Conservation (phyloP, 306 rosid species). For the Cotoneaster glaucophyllus region DNA sequence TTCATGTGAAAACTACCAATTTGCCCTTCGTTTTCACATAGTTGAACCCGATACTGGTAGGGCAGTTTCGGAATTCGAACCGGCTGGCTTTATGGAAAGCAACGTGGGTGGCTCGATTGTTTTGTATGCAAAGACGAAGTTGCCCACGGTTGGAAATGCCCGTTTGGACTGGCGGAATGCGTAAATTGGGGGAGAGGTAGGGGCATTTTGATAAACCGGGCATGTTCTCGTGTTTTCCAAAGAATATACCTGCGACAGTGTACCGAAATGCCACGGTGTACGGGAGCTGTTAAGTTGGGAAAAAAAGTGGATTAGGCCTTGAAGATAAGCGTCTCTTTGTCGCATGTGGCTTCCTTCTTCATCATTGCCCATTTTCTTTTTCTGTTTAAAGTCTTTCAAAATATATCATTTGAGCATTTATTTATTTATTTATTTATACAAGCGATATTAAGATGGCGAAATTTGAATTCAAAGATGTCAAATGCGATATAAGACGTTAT, state of each 20-base stretch:
- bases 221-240: not conserved
- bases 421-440: too few relatives aligned
- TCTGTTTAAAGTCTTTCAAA: too few relatives aligned
- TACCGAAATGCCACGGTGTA: slow-evolving; percentile 54
- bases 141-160: slow-evolving; percentile 21
- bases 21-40: not conserved
- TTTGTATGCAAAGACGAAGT: slow-evolving; percentile 18
- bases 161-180: not conserved
- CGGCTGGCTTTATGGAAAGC: slow-evolving; percentile 8
- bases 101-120: slow-evolving; percentile 47
- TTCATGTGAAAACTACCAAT: not conserved
- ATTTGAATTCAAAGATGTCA: too few relatives aligned
- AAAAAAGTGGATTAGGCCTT: not conserved
- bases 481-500: too few relatives aligned
- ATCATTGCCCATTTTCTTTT: not conserved
- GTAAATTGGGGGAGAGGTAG: not conserved
- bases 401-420: too few relatives aligned
- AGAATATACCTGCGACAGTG: slow-evolving; percentile 13
- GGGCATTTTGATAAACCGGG: slow-evolving; percentile 19
- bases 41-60: rapidly evolving
- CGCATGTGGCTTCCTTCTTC: slow-evolving; percentile 15
- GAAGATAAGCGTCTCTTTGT: slow-evolving; percentile 39
- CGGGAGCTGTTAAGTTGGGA: slow-evolving; percentile 29
- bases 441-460: too few relatives aligned
- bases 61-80: slow-evolving; percentile 12